Percentiles rank a stretch among this genome's conserved stretches.
These are phyloP conservation scores for Inga leiocalycina DNA, from an alignment of 306 rosid genomes.

Conservation along the genomic window DNA sequence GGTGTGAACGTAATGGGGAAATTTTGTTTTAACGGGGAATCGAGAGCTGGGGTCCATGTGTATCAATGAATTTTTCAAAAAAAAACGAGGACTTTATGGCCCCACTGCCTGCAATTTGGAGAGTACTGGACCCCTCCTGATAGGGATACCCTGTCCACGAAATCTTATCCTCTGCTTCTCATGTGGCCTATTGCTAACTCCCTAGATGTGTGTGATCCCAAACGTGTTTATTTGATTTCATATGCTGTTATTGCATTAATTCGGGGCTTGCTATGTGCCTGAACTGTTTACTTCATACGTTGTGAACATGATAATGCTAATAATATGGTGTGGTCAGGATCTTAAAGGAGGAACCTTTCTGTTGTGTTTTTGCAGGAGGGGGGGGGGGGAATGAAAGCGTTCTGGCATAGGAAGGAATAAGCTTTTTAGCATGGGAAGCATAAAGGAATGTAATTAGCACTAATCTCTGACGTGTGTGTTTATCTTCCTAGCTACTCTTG, in stretches of 20 bases:
- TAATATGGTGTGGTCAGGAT: neutral
- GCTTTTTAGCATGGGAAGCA: neutral
- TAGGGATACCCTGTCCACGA: conserved; percentile 21
- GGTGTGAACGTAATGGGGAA: neutral
- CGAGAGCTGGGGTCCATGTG: conserved; percentile 26
- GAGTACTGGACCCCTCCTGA: conserved; percentile 29
- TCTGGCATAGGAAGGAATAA: neutral
- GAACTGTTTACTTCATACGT: neutral
- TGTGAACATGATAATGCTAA: too few species aligned
- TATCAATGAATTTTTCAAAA: conserved; percentile 11
- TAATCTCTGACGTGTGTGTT: neutral
- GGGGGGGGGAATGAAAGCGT: neutral
- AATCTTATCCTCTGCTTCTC: conserved; percentile 20
- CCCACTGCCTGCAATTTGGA: conserved; percentile 32
- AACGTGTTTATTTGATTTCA: neutral
- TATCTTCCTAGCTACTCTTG: neutral
- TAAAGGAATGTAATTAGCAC: neutral
- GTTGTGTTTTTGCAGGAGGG: neutral
- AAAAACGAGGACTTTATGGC: conserved; percentile 1
- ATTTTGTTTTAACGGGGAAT: conserved; percentile 18
- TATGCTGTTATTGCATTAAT: neutral
- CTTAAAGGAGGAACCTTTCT: neutral
- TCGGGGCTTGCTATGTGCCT: neutral
- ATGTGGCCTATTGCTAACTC: neutral
- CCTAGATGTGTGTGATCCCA: neutral